Evolutionary conservation across 2,329 filamentous ascomycete genomes (phyloP).

Genomic region (Metarhizium brunneum): DNA sequence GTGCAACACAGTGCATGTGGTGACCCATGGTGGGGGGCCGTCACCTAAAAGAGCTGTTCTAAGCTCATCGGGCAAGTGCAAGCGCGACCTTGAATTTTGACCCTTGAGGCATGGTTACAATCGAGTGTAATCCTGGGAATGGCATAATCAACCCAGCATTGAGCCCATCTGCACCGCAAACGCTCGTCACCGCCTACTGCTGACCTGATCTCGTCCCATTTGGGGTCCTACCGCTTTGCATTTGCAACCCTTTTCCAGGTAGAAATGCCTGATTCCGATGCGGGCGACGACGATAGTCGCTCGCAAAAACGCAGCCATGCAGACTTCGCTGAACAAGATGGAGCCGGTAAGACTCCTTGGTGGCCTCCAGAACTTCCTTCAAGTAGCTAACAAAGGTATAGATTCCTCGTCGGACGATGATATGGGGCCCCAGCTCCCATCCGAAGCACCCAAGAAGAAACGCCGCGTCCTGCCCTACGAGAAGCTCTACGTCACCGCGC

Average conservation of each 20-base stretch:
- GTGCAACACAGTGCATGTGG: too few relatives aligned
- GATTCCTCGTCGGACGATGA: slow-evolving; percentile 79
- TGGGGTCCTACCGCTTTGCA: background rate
- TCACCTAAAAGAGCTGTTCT: background rate
- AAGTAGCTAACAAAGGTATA: slow-evolving; percentile 14
- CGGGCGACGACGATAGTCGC: slow-evolving; percentile 22
- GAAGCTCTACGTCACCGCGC: slow-evolving; percentile 84
- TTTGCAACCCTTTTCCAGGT: background rate
- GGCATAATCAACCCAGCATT: background rate
- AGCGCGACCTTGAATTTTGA: background rate
- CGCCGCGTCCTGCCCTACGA: slow-evolving; percentile 85
- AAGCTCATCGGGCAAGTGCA: slow-evolving; percentile 1
- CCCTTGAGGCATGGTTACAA: background rate
- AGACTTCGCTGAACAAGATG: slow-evolving; percentile 40
- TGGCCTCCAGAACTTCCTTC: background rate
- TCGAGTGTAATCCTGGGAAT: too few relatives aligned
- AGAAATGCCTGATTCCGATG: slow-evolving; percentile 1
- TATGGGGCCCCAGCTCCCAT: slow-evolving; percentile 85
- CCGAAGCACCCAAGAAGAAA: slow-evolving; percentile 80
- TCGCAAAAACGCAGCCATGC: slow-evolving; percentile 43
- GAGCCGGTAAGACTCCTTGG: slow-evolving; percentile 23
- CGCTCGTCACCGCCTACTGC: background rate
- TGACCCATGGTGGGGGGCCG: background rate
- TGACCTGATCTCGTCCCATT: background rate
- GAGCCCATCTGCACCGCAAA: background rate